phyloP scores from a whole-genome alignment of 139 green algal genomes.

The Chlorella vulgaris region DNA sequence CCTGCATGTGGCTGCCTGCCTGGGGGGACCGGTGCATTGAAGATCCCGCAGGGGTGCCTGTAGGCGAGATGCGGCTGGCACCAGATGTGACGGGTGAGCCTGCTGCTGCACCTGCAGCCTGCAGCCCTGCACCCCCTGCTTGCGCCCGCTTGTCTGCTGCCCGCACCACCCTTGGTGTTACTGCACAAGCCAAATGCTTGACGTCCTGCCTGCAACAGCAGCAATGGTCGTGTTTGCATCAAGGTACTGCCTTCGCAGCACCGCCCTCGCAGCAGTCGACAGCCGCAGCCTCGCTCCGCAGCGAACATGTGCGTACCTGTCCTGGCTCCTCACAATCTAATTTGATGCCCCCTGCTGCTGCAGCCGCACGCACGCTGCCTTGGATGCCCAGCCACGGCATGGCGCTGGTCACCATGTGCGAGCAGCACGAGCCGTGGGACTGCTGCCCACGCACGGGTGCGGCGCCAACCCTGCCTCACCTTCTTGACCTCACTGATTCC shows the following conservation, averaged over 20 bases:
- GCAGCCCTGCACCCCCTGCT: too few relatives aligned
- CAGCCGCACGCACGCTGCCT: slow-evolving; percentile 24
- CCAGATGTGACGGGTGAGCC: slow-evolving; percentile 27
- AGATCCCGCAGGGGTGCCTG: slow-evolving; percentile 24
- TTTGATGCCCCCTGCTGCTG: too few relatives aligned
- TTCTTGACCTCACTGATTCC: too few relatives aligned
- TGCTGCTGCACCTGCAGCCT: not conserved
- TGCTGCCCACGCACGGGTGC: slow-evolving; percentile 52
- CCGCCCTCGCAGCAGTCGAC: too few relatives aligned
- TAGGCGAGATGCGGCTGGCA: slow-evolving; percentile 53
- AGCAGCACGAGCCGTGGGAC: slow-evolving; percentile 27
- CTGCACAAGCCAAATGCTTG: not conserved
- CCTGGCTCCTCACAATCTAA: too few relatives aligned
- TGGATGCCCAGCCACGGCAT: slow-evolving; percentile 41
- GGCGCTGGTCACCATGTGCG: not conserved
- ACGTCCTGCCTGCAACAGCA: too few relatives aligned
- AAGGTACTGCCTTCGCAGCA: too few relatives aligned
- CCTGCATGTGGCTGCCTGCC: slow-evolving; percentile 51
- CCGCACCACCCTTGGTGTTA: not conserved
- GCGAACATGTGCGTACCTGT: too few relatives aligned
- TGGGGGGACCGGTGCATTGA: slow-evolving; percentile 26
- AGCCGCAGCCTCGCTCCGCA: too few relatives aligned
- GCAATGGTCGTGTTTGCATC: too few relatives aligned
- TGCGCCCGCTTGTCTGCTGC: not conserved
- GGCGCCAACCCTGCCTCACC: too few relatives aligned